Conservation (phyloP, 2,329 filamentous ascomycete genomes). For the Arthrobotrys conoides region DNA sequence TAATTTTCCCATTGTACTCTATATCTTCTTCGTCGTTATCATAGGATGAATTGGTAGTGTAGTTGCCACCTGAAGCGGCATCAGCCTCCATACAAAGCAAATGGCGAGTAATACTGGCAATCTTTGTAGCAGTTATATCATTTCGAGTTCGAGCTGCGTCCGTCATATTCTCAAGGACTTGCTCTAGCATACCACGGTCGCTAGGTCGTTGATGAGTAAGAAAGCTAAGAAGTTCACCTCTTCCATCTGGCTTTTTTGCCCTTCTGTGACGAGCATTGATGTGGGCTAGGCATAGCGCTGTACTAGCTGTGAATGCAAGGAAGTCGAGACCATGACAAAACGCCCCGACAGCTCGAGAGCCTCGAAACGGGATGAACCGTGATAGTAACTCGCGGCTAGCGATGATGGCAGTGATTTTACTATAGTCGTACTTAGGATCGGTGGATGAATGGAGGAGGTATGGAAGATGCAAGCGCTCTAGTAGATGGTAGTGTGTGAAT, state of each 20-base stretch:
- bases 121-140: slow-evolving; percentile 65
- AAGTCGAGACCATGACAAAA: slow-evolving; percentile 72
- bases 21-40: slow-evolving; percentile 62
- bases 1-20: slow-evolving; percentile 61
- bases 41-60: slow-evolving; percentile 62
- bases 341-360: slow-evolving; percentile 66
- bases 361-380: slow-evolving; percentile 70
- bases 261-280: slow-evolving; percentile 67
- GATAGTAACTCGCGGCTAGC: slow-evolving; percentile 71
- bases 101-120: slow-evolving; percentile 65
- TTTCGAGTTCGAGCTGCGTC: slow-evolving; percentile 60
- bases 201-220: slow-evolving; percentile 68
- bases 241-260: slow-evolving; percentile 11
- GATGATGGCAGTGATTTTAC: slow-evolving; percentile 70
- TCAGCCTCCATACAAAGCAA: slow-evolving; percentile 68
- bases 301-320: slow-evolving; percentile 68
- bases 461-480: slow-evolving; percentile 72
- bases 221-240: slow-evolving; percentile 63
- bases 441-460: slow-evolving; percentile 69
- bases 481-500: slow-evolving; percentile 71
- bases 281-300: slow-evolving; percentile 69
- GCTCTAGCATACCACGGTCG: slow-evolving; percentile 69
- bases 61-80: slow-evolving; percentile 64
- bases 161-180: slow-evolving; percentile 65
- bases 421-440: slow-evolving; percentile 69